phyloP scores from a whole-genome alignment of 2,329 filamentous ascomycete species.

The Sclerotinia trifoliorum region DNA sequence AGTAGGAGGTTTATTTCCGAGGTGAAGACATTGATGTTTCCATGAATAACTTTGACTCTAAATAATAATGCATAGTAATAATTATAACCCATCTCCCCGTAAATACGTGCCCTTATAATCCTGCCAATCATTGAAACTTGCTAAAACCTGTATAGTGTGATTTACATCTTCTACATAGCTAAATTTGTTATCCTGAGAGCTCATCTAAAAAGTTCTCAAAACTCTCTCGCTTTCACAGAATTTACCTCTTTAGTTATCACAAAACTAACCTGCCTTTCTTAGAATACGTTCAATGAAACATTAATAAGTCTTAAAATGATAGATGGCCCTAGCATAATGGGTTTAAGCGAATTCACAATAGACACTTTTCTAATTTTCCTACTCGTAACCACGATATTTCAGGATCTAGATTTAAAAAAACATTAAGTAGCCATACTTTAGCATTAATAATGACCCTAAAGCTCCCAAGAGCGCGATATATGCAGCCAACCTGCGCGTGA shows the following conservation, averaged over 20 bases:
- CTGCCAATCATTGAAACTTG: neutral
- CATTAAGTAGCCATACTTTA: neutral
- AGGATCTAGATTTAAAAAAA: neutral
- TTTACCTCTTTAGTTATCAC: neutral
- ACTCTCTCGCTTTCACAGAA: too few species aligned
- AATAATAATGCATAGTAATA: too few species aligned
- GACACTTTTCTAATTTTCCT: neutral
- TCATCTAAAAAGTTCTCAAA: too few species aligned
- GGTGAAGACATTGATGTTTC: neutral
- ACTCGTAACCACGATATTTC: neutral
- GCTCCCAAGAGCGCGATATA: too few species aligned
- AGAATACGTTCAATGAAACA: neutral
- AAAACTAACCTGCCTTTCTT: too few species aligned
- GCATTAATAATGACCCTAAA: too few species aligned
- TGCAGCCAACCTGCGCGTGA: neutral
- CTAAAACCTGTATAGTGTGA: neutral
- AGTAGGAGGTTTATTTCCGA: too few species aligned
- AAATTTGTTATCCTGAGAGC: too few species aligned
- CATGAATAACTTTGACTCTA: neutral
- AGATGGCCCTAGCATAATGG: neutral
- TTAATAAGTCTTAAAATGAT: too few species aligned
- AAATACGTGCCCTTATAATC: neutral
- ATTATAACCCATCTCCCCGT: neutral
- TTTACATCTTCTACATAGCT: too few species aligned
- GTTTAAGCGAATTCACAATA: neutral